Evolutionary conservation across 75 land plant genomes (phyloP), one percentile per base, ranked within the genome.

Genomic region (Azolla pinnata): DNA sequence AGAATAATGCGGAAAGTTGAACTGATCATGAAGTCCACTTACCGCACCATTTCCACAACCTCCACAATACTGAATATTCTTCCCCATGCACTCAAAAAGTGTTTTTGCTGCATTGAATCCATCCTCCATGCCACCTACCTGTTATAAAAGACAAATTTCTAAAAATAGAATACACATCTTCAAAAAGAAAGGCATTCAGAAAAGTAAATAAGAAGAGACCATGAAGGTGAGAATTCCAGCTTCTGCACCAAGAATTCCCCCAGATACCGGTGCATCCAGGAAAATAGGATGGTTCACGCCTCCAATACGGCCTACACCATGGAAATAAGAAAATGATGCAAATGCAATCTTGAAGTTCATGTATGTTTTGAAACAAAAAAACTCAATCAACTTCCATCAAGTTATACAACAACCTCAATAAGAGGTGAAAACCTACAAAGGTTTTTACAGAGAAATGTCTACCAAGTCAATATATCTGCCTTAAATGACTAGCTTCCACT

Each of bases 191-290:
- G 20, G 35, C 23, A 49, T 29, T 45, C 28, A 26, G 28, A 8
- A 12, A 67, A 51, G n/a, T 17, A 23, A 49, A 24, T 5, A 53
- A 9, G 29, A 52, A 29, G 59, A 50, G 61, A 90, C 96, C 96
- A 90, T 90, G 67, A 90, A 86, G 66, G 96, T 85, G 31, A 90
- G 90, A 17, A 87, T 73, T 14, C 82, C 84, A 44, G 84, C 82
- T 67, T 81, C 76, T 18, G 96, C 96, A 61, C 78, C 86, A 64
- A 70, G 76, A 55, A 90, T 81, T 26, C 96, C 96, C 58, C 96
- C 96, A 63, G 96, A 90, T 1, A 90, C 96, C 44, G 96, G 96
- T 60, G 96, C 86, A 77, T 90, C 96, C 61, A 90, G 74, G 82
- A 86, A 68, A 16, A 76, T 68, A 56, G 96, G 90, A 29, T 17